Evolutionary conservation across 768 basidiomycete genomes (phyloP), one percentile per base, ranked within the genome.

Genomic region (Agaricus blazei): DNA sequence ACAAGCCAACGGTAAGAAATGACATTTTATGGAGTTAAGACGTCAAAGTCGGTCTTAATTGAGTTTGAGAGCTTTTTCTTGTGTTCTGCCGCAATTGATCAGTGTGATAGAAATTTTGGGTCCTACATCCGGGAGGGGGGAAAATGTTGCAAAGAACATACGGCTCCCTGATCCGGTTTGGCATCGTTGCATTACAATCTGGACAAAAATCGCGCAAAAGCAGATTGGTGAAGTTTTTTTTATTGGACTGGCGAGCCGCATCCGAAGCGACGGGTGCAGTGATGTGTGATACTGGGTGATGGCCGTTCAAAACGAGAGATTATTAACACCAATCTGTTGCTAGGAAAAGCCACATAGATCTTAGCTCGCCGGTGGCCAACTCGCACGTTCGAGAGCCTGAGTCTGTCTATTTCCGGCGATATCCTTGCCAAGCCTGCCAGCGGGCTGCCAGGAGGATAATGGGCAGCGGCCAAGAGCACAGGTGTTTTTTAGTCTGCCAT

Each of bases 1-100:
- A 37, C 27, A 37, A 50, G 47, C 48, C 54, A 56, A 40, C 38
- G 48, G 44, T 48, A 56, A 41, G 49, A 26, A 8, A 26, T 34
- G 37, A 26, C 24, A 37, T 23, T 48, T 23, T 28, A 37, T 24
- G 53, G 37, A 19, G 40, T 26, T 44, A 49, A 41, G 29, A 38
- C 46, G 28, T 9, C 5, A 8, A 36, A 27, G 29, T 15, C 41
- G 42, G 34, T 44, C 31, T 27, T 27, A 43, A 55, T 55, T 23
- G 38, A 41, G 38, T 29, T 19, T 28, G 29, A 27, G 41, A 41
- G 19, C 44, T 27, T 42, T 28, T 23, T 43, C 31, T 56, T 40
- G 48, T 48, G 54, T 48, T 40, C 44, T 19, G 19, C 19, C 19
- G 19, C 19, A 19, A 19, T 19, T 19, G 19, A 56, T 43, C 12